phyloP scores from a whole-genome alignment of 1,284 basidiomycete species.

The Cerioporus squamosus region DNA sequence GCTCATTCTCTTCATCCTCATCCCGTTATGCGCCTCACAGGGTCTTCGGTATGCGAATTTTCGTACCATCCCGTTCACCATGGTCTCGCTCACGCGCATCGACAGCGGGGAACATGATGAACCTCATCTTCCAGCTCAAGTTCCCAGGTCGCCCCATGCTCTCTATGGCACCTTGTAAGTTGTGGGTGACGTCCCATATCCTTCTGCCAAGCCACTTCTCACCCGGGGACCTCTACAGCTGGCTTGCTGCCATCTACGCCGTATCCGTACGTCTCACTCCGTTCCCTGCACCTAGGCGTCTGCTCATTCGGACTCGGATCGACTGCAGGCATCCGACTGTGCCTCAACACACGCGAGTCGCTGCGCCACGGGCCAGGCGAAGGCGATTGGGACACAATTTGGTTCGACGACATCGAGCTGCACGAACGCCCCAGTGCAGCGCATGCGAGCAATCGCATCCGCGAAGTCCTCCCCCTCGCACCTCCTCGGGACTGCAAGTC shows the following conservation, averaged over 20 bases:
- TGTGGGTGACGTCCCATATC: background rate
- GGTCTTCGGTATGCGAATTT: conserved; percentile 2
- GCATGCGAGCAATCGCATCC: background rate
- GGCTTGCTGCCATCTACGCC: conserved; percentile 10
- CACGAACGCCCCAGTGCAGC: background rate
- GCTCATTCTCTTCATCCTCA: no score
- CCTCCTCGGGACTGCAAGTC: background rate
- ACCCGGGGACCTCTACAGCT: background rate
- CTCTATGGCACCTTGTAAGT: conserved; percentile 2
- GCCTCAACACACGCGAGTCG: conserved; percentile 16
- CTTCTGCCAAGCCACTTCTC: no score
- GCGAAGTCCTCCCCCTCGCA: background rate
- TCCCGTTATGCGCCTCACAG: background rate
- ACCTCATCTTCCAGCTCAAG: conserved; percentile 8
- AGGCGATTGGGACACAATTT: background rate
- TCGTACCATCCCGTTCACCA: background rate
- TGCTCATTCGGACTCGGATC: background rate
- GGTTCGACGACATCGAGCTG: conserved; percentile 13
- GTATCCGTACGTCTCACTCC: conserved; percentile 1
- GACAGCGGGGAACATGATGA: conserved; percentile 14
- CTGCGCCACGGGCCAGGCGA: background rate
- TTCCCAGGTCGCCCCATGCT: conserved; percentile 7
- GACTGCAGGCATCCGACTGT: conserved; percentile 14
- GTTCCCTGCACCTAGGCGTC: background rate
- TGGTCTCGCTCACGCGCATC: background rate